Evolutionary conservation across 2,329 filamentous ascomycete genomes (phyloP), one percentile per base, ranked within the genome.

Genomic region (Aureobasidium pullulans): DNA sequence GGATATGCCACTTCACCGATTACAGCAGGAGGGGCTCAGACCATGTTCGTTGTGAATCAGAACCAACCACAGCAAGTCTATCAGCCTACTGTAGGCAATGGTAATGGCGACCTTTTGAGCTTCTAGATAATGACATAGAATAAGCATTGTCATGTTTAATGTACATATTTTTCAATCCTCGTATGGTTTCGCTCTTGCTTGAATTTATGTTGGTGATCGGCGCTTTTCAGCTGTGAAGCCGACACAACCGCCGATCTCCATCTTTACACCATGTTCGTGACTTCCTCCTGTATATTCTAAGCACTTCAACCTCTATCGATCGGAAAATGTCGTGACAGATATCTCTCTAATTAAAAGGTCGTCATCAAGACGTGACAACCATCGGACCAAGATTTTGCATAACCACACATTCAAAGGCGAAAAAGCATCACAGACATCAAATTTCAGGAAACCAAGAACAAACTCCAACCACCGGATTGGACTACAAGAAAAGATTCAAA

Each of bases 11-110:
- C 23, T 65, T 66, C 66, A 44, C 64, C 66, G 34, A 60, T 65
- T 39, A 60, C 37, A 28, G 62, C 61, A 16, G 50, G 39, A 31
- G 62, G 65, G n/a, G 61, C 81, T 79, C 54, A 76, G 63, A 74
- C 73, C 54, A 77, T 78, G 64, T 83, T 80, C 66, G 86, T 95
- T 53, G 90, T 95, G 49, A 95, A 87, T 71, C 90, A 93, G 68
- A 89, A 90, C 67, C 85, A 86, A 61, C 86, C 87, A 44, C 84
- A 95, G 72, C 85, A 89, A 63, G 83, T 87, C 39, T 86, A 90
- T 69, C 86, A 89, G 70, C 86, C 75, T 92, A 72, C 75, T 92
- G 68, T 77, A 86, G 70, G 75, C 53, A 67, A 66, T 61, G 71
- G 69, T 1, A 71, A 72, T 37, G 71, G 69, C 4, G 69, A 72